Percentiles rank a stretch among this genome's conserved stretches.
phyloP scores from a whole-genome alignment of 2,329 filamentous ascomycete species.

The Nannizzia gypsea region DNA sequence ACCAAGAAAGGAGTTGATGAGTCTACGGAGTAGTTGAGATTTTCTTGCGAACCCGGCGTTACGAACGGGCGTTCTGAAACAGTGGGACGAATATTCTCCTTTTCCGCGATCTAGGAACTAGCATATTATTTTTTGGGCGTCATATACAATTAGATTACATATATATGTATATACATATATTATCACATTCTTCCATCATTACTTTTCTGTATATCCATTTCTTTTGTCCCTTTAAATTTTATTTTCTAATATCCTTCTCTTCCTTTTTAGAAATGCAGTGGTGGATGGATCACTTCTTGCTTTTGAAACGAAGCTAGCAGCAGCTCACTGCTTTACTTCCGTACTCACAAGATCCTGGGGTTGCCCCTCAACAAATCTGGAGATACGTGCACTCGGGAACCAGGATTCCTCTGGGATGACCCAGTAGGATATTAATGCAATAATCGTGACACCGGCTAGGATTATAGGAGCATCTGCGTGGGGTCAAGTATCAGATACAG shows the following conservation, averaged over 20 bases:
- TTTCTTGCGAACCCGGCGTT: not conserved
- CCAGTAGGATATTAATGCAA: conserved; percentile 39
- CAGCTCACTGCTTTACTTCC: not conserved
- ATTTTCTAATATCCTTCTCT: not conserved
- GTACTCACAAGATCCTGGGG: not conserved
- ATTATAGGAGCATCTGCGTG: conserved; percentile 39
- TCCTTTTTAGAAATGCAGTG: no score
- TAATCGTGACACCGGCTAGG: conserved; percentile 39
- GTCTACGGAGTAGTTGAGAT: no score
- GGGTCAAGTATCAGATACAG: conserved; percentile 6
- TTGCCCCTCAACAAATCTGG: conserved; percentile 29
- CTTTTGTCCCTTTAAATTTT: not conserved
- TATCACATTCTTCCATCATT: not conserved
- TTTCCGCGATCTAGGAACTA: not conserved
- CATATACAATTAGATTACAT: not conserved
- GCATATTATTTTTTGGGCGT: not conserved
- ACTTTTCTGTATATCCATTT: not conserved
- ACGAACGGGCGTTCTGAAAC: not conserved
- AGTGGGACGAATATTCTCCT: not conserved
- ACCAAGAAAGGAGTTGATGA: no score
- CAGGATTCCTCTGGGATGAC: conserved; percentile 38
- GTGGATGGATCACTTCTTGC: not conserved
- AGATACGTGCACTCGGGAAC: conserved; percentile 36
- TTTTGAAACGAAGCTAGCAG: not conserved
- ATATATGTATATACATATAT: not conserved